These are phyloP conservation scores for Alternaria postmessia DNA, from an alignment of 2,329 filamentous ascomycete genomes.

Conservation along the genomic window DNA sequence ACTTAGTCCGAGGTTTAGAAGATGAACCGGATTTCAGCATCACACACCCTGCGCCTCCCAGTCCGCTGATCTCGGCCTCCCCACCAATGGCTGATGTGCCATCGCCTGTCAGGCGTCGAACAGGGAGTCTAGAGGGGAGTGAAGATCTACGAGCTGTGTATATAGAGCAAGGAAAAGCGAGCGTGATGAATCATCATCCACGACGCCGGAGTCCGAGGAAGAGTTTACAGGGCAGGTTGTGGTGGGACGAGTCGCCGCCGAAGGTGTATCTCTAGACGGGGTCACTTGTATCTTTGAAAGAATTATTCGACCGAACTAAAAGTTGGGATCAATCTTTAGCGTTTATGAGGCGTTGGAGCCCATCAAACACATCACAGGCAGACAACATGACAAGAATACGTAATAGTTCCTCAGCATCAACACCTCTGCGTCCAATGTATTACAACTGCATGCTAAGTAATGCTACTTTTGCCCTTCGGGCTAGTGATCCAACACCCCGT, in stretches of 20 bases:
- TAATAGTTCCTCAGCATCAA: neutral
- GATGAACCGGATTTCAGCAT: slow-evolving; percentile 4
- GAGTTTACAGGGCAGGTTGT: neutral
- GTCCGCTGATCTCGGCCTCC: neutral
- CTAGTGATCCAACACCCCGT: neutral
- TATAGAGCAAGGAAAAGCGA: slow-evolving; percentile 6
- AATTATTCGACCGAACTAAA: no score
- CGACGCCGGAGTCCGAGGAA: neutral
- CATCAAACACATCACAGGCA: neutral
- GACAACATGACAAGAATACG: neutral
- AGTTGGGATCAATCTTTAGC: no score
- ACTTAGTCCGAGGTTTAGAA: neutral
- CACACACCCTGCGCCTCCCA: slow-evolving; percentile 3
- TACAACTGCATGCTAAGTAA: slow-evolving; percentile 3
- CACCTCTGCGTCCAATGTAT: slow-evolving; percentile 1
- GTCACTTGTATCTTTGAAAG: no score
- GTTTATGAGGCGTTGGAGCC: neutral
- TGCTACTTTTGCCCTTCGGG: neutral
- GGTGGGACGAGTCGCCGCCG: neutral
- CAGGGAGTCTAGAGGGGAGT: neutral
- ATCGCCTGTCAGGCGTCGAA: neutral
- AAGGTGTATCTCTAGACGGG: neutral
- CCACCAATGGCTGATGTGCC: neutral
- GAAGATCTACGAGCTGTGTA: neutral
- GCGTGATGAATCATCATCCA: neutral